Conservation (phyloP, 2,329 filamentous ascomycete species). For the Chrysoporthe puriensis region DNA sequence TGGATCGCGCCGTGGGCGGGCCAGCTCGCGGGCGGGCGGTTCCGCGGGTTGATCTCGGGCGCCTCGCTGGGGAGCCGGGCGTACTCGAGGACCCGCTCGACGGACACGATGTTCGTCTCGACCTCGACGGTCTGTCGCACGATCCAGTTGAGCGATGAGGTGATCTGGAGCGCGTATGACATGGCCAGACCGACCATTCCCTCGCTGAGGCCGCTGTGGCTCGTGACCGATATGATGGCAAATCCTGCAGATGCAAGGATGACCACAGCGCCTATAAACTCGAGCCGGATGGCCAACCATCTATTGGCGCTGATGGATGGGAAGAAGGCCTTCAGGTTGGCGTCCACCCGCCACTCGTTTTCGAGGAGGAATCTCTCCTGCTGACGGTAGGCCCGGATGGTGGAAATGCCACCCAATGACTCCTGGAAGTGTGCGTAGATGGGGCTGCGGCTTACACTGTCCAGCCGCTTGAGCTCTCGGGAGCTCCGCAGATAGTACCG, state of each 20-base stretch:
- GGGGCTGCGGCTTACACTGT: constrained; percentile 92
- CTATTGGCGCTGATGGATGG: constrained; percentile 92
- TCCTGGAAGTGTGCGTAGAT: constrained; percentile 99
- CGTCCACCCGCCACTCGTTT: constrained; percentile 97
- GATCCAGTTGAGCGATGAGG: constrained; percentile 97
- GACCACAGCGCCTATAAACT: constrained; percentile 93
- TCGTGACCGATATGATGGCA: constrained; percentile 77
- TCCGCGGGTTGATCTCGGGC: constrained; percentile 87
- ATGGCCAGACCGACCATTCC: constrained; percentile 90
- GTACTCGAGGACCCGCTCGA: constrained; percentile 97
- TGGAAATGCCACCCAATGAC: constrained; percentile 89
- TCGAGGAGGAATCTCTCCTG: constrained; percentile 85
- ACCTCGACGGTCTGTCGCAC: constrained; percentile 98
- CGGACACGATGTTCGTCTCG: constrained; percentile 99
- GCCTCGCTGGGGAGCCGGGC: constrained; percentile 89
- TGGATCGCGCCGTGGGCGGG: constrained; percentile 85
- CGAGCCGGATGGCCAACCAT: constrained; percentile 92
- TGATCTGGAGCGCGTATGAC: constrained; percentile 97
- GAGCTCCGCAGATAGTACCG: constrained; percentile 96
- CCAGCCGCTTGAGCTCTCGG: constrained; percentile 91
- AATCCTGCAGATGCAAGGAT: constrained; percentile 87
- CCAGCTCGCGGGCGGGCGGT: constrained; percentile 87
- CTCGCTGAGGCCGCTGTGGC: constrained; percentile 63
- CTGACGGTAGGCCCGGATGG: constrained; percentile 93
- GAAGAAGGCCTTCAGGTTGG: constrained; percentile 92